These are phyloP conservation scores for Coemansia sp. DNA, from an alignment of 192 early-diverging fungal genomes.

Conservation along the genomic window DNA sequence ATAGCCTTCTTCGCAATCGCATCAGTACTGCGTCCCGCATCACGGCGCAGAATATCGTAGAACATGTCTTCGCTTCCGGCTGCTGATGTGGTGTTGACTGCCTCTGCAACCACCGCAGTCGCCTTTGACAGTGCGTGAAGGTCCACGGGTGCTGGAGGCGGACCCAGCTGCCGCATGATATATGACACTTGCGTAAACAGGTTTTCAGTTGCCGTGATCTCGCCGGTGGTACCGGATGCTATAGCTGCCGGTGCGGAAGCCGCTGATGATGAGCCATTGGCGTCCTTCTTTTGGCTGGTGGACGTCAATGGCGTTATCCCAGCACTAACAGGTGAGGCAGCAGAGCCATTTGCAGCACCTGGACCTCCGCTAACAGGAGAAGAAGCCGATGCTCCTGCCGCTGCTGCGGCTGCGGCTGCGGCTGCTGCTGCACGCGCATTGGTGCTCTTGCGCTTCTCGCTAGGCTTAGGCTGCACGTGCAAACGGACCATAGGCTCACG, in stretches of 20 bases:
- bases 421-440: conserved; percentile 14
- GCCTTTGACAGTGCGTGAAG: conserved; percentile 23
- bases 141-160: conserved; percentile 65
- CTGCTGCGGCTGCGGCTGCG: background rate
- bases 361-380: background rate
- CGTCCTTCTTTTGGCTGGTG: conserved; percentile 12
- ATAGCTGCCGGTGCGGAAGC: background rate
- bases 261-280: background rate
- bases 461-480: conserved; percentile 32
- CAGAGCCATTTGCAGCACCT: conserved; percentile 3
- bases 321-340: background rate
- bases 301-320: background rate
- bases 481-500: conserved; percentile 57
- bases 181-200: conserved; percentile 79
- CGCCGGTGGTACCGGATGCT: conserved; percentile 2
- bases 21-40: conserved; percentile 67
- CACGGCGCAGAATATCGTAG: conserved; percentile 72
- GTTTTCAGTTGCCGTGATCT: conserved; percentile 61
- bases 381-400: conserved; percentile 1
- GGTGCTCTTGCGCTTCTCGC: conserved; percentile 43
- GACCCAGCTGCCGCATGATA: conserved; percentile 84
- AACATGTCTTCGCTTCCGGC: conserved; percentile 47
- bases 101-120: conserved; percentile 19
- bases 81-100: background rate
- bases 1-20: conserved; percentile 67